A percentile compares a stretch with the other conserved stretches of the same genome.
Evolutionary conservation across 1,284 basidiomycete genomes (phyloP).

Genomic region (Ustilago bromivora): DNA sequence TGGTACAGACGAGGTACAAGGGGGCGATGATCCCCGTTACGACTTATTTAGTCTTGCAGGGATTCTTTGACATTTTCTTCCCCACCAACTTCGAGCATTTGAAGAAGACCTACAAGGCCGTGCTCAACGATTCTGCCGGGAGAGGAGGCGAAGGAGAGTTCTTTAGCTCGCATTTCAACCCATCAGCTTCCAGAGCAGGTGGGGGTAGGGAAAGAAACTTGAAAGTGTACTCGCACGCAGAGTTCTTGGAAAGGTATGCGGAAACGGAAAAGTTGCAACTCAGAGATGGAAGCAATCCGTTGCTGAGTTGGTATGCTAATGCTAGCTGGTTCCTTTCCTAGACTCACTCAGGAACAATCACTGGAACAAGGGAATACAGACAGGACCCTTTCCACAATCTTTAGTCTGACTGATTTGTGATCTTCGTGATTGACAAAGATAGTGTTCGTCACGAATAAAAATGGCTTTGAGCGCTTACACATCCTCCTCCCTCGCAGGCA

Average conservation of each 20-base stretch:
- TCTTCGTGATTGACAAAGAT: not conserved
- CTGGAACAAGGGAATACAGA: not conserved
- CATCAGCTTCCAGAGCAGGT: not conserved
- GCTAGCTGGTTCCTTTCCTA: conserved; percentile 75
- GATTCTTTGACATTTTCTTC: conserved; percentile 99
- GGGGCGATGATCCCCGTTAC: conserved; percentile 83
- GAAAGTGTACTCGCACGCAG: conserved; percentile 73
- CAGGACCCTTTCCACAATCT: not conserved
- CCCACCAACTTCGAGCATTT: conserved; percentile 90
- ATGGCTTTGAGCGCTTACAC: not conserved
- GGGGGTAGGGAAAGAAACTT: conserved; percentile 19
- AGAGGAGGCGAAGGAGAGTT: not conserved
- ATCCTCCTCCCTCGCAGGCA: not conserved
- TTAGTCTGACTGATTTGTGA: not conserved
- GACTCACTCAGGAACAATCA: not conserved
- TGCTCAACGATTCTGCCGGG: conserved; percentile 4
- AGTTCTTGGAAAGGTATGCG: conserved; percentile 85
- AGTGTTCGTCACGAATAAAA: not conserved
- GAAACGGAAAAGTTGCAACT: conserved; percentile 78
- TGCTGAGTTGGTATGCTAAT: conserved; percentile 88
- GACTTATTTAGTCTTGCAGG: conserved; percentile 91
- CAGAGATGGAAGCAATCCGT: conserved; percentile 84
- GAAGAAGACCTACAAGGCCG: conserved; percentile 46
- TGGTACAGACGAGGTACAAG: conserved; percentile 92
- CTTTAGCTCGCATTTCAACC: conserved; percentile 15